Percentiles rank a stretch among this genome's conserved stretches.
These are phyloP conservation scores for Hypomyces rosellus DNA, from an alignment of 2,329 filamentous ascomycete genomes.

Conservation along the genomic window DNA sequence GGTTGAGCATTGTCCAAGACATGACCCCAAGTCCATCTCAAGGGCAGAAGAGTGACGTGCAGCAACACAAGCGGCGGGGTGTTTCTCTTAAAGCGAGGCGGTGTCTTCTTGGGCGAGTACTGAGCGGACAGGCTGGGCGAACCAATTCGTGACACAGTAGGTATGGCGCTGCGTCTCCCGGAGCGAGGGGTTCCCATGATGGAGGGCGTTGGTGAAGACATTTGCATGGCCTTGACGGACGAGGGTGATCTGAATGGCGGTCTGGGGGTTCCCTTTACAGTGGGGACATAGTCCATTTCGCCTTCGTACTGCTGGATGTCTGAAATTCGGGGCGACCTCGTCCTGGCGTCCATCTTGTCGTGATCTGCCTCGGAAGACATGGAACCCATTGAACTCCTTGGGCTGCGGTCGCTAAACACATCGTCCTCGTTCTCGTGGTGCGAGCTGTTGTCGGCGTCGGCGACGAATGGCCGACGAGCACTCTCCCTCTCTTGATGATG, in stretches of 20 bases:
- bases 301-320: slow-evolving; percentile 43
- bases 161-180: slow-evolving; percentile 39
- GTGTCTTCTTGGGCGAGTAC: slow-evolving; percentile 52
- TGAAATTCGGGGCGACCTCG: slow-evolving; percentile 40
- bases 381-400: slow-evolving; percentile 51
- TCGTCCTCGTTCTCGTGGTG: slow-evolving; percentile 49
- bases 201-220: slow-evolving; percentile 59
- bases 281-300: slow-evolving; percentile 44
- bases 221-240: slow-evolving; percentile 63
- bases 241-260: slow-evolving; percentile 64
- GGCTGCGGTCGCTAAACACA: slow-evolving; percentile 53
- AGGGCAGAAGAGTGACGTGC: slow-evolving; percentile 69
- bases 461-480: not conserved
- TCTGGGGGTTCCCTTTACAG: slow-evolving; percentile 52
- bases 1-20: slow-evolving; percentile 41
- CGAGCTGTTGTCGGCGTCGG: slow-evolving; percentile 36
- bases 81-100: slow-evolving; percentile 50
- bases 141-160: slow-evolving; percentile 50
- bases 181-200: slow-evolving; percentile 51
- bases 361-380: slow-evolving; percentile 31
- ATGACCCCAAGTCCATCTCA: slow-evolving; percentile 58
- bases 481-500: slow-evolving; percentile 1
- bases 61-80: slow-evolving; percentile 67
- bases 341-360: slow-evolving; percentile 23
- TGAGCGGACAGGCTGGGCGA: slow-evolving; percentile 47